phyloP scores from a whole-genome alignment of 1,139 yeast genomes.

The Yamadazyma triangularis region DNA sequence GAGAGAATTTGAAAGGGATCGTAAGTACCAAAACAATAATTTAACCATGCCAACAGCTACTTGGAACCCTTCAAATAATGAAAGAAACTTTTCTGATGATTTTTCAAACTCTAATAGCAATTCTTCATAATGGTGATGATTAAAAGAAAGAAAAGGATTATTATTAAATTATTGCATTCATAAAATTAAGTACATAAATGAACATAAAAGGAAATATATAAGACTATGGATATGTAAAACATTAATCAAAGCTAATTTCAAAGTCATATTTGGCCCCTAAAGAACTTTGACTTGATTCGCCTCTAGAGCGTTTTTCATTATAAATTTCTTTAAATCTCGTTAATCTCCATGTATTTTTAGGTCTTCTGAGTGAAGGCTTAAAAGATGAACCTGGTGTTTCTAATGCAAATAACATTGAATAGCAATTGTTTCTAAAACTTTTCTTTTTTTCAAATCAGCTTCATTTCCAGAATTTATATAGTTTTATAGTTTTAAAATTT shows the following conservation, averaged over 20 bases:
- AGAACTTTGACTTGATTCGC: conserved; percentile 2
- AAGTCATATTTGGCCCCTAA: background rate
- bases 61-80: conserved; percentile 43
- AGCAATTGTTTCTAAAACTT: too few relatives aligned
- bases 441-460: too few relatives aligned
- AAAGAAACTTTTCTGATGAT: conserved; percentile 18
- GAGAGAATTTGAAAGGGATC: conserved; percentile 86
- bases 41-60: conserved; percentile 42
- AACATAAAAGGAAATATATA: background rate
- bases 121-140: background rate
- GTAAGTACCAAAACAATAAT: conserved; percentile 25
- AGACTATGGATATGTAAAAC: background rate
- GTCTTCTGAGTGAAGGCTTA: conserved; percentile 33
- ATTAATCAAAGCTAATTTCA: background rate
- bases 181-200: too few relatives aligned
- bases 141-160: too few relatives aligned
- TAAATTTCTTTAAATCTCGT: conserved; percentile 29
- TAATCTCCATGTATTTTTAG: conserved; percentile 34
- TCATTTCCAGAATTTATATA: too few relatives aligned
- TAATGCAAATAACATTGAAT: conserved; percentile 34
- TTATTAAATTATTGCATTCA: too few relatives aligned
- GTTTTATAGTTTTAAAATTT: too few relatives aligned
- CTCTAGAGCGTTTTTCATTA: conserved; percentile 12
- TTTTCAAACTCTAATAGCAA: conserved; percentile 11
- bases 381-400: conserved; percentile 40